phyloP scores from a whole-genome alignment of 768 basidiomycete species.

The Pholiota microspora region DNA sequence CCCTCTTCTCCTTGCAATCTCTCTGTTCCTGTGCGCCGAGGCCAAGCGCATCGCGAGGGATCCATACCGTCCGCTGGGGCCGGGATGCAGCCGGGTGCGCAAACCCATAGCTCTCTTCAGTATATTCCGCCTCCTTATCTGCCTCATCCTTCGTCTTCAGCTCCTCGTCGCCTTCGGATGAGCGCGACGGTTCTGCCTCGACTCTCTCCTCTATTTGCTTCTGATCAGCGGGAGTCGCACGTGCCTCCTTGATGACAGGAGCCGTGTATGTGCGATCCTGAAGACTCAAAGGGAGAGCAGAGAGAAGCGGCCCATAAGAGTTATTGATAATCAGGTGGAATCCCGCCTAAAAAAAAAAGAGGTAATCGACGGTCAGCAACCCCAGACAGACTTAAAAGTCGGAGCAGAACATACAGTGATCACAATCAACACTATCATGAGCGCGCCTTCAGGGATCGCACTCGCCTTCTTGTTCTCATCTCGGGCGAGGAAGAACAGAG shows the following conservation, averaged over 20 bases:
- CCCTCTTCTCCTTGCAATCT: conserved; percentile 57
- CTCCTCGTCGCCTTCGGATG: conserved; percentile 10
- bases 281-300: conserved; percentile 76
- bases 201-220: background rate
- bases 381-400: background rate
- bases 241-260: conserved; percentile 3
- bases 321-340: conserved; percentile 73
- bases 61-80: conserved; percentile 81
- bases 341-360: conserved; percentile 44
- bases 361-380: background rate
- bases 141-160: conserved; percentile 10
- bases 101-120: conserved; percentile 63
- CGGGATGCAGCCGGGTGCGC: conserved; percentile 80
- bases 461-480: conserved; percentile 50
- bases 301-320: conserved; percentile 78
- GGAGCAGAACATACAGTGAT: conserved; percentile 60
- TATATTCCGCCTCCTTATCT: conserved; percentile 17
- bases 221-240: background rate
- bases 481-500: conserved; percentile 86
- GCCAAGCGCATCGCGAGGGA: conserved; percentile 73
- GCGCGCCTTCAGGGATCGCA: conserved; percentile 69
- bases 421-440: conserved; percentile 84
- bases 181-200: background rate
- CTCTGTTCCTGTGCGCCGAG: conserved; percentile 53
- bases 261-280: conserved; percentile 58